A percentile compares a stretch with the other conserved stretches of the same genome.
These are phyloP conservation scores for Epichloe brachyelytri DNA, from an alignment of 2,329 filamentous ascomycete genomes.

Conservation along the genomic window DNA sequence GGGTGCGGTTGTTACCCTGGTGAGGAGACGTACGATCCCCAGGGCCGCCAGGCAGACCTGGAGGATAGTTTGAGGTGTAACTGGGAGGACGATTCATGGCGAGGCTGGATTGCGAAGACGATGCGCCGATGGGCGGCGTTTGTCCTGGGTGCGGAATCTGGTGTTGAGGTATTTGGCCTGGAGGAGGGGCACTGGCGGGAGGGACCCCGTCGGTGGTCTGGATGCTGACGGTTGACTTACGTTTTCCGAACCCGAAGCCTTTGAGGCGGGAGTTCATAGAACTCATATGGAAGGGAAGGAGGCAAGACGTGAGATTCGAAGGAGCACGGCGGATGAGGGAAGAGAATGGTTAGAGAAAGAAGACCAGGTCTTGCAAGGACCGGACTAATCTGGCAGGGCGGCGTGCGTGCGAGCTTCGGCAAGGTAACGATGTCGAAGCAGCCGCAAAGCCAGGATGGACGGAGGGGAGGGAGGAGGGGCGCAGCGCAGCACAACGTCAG, in stretches of 20 bases:
- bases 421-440: not conserved
- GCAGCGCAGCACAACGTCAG: not conserved
- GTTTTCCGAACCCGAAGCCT: slow-evolving; percentile 70
- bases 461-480: not conserved
- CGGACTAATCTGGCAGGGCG: not conserved
- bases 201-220: slow-evolving; percentile 32
- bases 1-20: slow-evolving; percentile 38
- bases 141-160: slow-evolving; percentile 23
- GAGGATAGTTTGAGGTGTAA: slow-evolving; percentile 45
- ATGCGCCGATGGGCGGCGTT: slow-evolving; percentile 23
- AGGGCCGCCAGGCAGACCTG: slow-evolving; percentile 26
- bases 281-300: slow-evolving; percentile 43
- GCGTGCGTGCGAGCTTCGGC: not conserved
- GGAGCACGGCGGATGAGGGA: slow-evolving; percentile 6
- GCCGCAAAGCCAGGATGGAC: slow-evolving; percentile 4
- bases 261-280: slow-evolving; percentile 71
- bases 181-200: slow-evolving; percentile 22
- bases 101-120: slow-evolving; percentile 33
- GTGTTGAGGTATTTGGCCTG: slow-evolving; percentile 35
- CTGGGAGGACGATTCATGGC: slow-evolving; percentile 56
- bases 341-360: slow-evolving; percentile 6
- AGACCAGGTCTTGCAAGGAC: not conserved
- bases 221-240: slow-evolving; percentile 55
- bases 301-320: slow-evolving; percentile 3
- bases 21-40: slow-evolving; percentile 42